A percentile compares a stretch with the other conserved stretches of the same genome.
Conservation (phyloP, 352 stramenopile genomes). For the Phytophthora citricola region DNA sequence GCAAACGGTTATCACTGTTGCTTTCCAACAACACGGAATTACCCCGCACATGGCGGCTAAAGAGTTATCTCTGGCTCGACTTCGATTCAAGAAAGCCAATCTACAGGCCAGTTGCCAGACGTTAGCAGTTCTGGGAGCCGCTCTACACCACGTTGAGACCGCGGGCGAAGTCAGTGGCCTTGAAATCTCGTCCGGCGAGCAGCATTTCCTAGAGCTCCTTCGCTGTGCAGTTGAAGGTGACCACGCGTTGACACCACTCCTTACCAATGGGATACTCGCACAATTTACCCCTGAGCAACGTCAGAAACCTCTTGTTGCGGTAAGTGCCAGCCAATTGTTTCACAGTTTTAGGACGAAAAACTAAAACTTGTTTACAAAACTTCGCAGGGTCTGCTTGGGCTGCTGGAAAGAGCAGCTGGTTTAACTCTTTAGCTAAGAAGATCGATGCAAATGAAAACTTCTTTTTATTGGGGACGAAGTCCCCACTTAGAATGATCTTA, state of each 20-base stretch:
- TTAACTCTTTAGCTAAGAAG: too few species aligned
- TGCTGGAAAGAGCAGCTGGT: conserved; percentile 26
- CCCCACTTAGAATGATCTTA: too few species aligned
- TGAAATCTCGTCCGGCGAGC: conserved; percentile 59
- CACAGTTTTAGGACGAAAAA: background rate
- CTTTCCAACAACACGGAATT: conserved; percentile 60
- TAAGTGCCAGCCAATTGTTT: conserved; percentile 21
- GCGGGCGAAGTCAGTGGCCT: conserved; percentile 46
- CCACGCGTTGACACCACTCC: conserved; percentile 67
- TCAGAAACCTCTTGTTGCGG: conserved; percentile 50
- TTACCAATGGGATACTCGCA: conserved; percentile 51
- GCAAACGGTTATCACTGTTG: conserved; percentile 55
- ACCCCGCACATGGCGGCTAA: conserved; percentile 64
- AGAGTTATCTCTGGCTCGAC: conserved; percentile 60
- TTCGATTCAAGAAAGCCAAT: conserved; percentile 65
- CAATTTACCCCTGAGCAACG: conserved; percentile 49
- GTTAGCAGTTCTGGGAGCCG: conserved; percentile 51
- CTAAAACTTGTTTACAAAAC: too few species aligned
- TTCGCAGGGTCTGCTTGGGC: conserved; percentile 41
- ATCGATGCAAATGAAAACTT: conserved; percentile 2
- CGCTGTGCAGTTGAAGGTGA: conserved; percentile 74
- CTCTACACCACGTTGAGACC: conserved; percentile 59
- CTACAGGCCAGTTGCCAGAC: conserved; percentile 72
- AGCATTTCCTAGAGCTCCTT: conserved; percentile 75
- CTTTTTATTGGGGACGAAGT: background rate